phyloP scores from a whole-genome alignment of 805 yeast species.

The Clavispora carvajalis region DNA sequence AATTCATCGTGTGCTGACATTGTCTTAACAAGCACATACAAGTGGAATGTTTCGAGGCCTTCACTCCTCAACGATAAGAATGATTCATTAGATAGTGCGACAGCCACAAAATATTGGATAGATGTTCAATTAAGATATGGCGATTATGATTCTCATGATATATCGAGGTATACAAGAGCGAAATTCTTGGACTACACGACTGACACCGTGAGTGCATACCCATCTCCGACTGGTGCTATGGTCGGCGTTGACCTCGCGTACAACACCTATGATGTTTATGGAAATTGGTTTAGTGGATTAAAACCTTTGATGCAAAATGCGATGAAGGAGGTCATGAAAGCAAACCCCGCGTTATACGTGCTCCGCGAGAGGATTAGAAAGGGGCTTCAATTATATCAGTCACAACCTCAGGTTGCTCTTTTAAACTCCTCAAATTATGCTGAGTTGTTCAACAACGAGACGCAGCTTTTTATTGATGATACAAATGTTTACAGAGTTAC shows the following conservation, averaged over 20 bases:
- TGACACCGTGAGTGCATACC: conserved; percentile 79
- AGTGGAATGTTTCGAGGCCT: conserved; percentile 82
- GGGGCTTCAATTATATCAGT: conserved; percentile 87
- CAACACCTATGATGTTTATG: conserved; percentile 93
- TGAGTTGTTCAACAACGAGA: conserved; percentile 79
- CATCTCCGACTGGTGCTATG: conserved; percentile 89
- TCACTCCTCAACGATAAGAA: conserved; percentile 69
- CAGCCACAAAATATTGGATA: conserved; percentile 78
- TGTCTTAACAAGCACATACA: conserved; percentile 63
- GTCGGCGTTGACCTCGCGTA: conserved; percentile 91
- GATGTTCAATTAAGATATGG: conserved; percentile 95
- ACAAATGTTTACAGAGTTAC: conserved; percentile 91
- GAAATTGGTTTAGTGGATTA: conserved; percentile 95
- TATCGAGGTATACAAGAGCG: conserved; percentile 87
- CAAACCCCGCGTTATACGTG: conserved; percentile 89
- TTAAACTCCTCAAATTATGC: conserved; percentile 86
- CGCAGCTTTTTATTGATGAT: conserved; percentile 86
- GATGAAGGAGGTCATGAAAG: conserved; percentile 88
- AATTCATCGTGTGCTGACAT: conserved; percentile 93
- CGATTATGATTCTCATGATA: conserved; percentile 96
- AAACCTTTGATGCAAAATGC: conserved; percentile 88
- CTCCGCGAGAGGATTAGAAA: conserved; percentile 90
- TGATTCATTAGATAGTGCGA: conserved; percentile 55
- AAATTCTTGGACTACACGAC: conserved; percentile 90
- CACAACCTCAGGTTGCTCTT: conserved; percentile 89